Conservation (phyloP, 805 yeast genomes). For the Ogataea nakhonphanomensis region DNA sequence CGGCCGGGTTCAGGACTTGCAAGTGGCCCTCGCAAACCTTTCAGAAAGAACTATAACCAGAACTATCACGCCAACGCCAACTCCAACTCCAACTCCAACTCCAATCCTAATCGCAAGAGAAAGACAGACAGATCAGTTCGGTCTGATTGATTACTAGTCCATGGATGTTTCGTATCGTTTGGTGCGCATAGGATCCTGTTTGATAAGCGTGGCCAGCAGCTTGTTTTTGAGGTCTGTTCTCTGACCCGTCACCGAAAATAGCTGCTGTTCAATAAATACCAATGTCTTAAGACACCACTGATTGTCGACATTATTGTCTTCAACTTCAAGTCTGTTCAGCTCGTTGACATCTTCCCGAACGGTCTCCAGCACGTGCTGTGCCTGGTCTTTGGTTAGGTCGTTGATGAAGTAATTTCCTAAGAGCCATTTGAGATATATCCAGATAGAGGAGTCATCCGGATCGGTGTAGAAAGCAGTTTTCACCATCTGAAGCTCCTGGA, state of each 20-base stretch:
- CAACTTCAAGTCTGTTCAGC: slow-evolving; percentile 68
- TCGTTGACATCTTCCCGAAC: slow-evolving; percentile 53
- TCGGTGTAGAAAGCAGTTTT: slow-evolving; percentile 88
- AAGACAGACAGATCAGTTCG: slow-evolving; percentile 5
- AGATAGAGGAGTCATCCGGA: slow-evolving; percentile 89
- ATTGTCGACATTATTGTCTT: slow-evolving; percentile 59
- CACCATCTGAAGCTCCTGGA: slow-evolving; percentile 60
- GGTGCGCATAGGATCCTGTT: slow-evolving; percentile 62
- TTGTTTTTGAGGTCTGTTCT: slow-evolving; percentile 14
- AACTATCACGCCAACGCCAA: background rate
- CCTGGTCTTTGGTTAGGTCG: slow-evolving; percentile 27
- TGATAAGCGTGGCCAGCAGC: slow-evolving; percentile 43
- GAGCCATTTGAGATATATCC: slow-evolving; percentile 88
- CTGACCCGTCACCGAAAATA: slow-evolving; percentile 14
- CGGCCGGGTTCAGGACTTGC: slow-evolving; percentile 1
- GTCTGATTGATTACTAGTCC: background rate
- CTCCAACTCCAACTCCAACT: slow-evolving; percentile 3
- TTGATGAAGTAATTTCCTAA: slow-evolving; percentile 42
- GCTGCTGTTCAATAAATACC: slow-evolving; percentile 44
- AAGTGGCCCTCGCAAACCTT: slow-evolving; percentile 1
- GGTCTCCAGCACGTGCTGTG: slow-evolving; percentile 36
- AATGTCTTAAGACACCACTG: slow-evolving; percentile 70
- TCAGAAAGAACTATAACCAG: slow-evolving; percentile 4
- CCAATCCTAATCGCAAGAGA: slow-evolving; percentile 8
- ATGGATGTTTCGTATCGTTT: slow-evolving; percentile 50